Evolutionary conservation across 129 eudicot genomes (phyloP), one percentile per base, ranked within the genome.

Genomic region (Rutidosis leptorrhynchoides): DNA sequence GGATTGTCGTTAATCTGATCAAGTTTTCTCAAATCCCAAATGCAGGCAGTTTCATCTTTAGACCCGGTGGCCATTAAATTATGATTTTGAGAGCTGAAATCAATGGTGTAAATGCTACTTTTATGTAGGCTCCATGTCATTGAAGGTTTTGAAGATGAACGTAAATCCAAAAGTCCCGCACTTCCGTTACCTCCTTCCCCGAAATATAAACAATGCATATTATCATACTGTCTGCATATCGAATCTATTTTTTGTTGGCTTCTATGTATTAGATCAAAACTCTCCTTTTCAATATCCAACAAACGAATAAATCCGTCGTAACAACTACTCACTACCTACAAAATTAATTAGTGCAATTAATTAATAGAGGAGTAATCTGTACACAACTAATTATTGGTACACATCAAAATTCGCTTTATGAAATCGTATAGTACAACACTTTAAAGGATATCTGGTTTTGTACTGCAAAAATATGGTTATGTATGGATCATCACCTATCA

Each of bases 21-120:
- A 20, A 66, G 58, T 27, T 49, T 49, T 49, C 71, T 49, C 60
- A 49, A 49, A 21, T 66, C 71, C 60, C 71, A 66, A 3, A 49
- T 66, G 60, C 60, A 49, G 2, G 58, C 71, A 9, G 60, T 66
- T 2, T 27, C 45, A 19, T 66, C 71, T 8, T 30, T 46, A 4
- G 70, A 65, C 12, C 19, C n/a, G 0, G 70, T 65, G 7, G 70
- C 58, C 71, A 66, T 49, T 20, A 66, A 11, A 51, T 66, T 49
- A 49, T 48, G 10, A 11, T 66, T 52, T 28, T 66, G 30, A 2
- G 71, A 32, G 46, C 30, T 66, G 12, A 66, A 49, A 22, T 51
- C 71, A 3, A 66, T 49, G 58, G 71, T 66, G 71, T 49, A n/a
- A 28, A 66, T 20, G 27, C 14, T 19, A 3, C 12, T 11, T 1